Percentiles rank a stretch among this genome's conserved stretches.
These are phyloP conservation scores for Pythium dissotocum DNA, from an alignment of 352 stramenopile genomes.

Conservation along the genomic window DNA sequence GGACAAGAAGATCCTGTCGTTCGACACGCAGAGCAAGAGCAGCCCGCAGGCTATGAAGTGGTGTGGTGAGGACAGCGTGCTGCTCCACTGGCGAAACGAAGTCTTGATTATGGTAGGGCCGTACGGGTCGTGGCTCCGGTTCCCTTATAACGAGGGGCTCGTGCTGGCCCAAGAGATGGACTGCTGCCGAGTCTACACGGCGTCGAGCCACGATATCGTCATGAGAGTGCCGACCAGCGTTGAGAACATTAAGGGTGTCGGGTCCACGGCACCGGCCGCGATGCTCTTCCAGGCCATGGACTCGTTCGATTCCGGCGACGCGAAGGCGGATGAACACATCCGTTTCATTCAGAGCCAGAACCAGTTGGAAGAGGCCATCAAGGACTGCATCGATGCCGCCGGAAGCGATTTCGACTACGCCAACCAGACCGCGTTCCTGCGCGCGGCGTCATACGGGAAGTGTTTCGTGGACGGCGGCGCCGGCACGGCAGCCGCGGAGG, in stretches of 20 bases:
- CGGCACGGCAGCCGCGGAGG: slow-evolving; percentile 32
- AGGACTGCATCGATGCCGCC: slow-evolving; percentile 86
- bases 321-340: slow-evolving; percentile 90
- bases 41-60: slow-evolving; percentile 78
- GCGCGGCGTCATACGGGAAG: slow-evolving; percentile 73
- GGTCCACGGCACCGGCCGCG: slow-evolving; percentile 82
- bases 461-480: slow-evolving; percentile 44
- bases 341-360: slow-evolving; percentile 84
- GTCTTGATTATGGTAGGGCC: slow-evolving; percentile 86
- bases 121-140: slow-evolving; percentile 83
- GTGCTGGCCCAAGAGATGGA: slow-evolving; percentile 61
- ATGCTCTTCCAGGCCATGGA: slow-evolving; percentile 92
- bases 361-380: slow-evolving; percentile 82
- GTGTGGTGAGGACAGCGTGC: slow-evolving; percentile 90
- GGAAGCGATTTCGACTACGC: slow-evolving; percentile 86
- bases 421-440: slow-evolving; percentile 77
- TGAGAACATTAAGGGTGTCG: slow-evolving; percentile 87
- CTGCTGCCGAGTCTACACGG: slow-evolving; percentile 53
- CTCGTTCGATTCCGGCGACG: slow-evolving; percentile 85
- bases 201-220: slow-evolving; percentile 78
- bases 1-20: slow-evolving; percentile 92
- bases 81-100: slow-evolving; percentile 86
- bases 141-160: slow-evolving; percentile 80
- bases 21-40: slow-evolving; percentile 85
- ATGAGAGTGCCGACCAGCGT: slow-evolving; percentile 82